Evolutionary conservation across 2,329 filamentous ascomycete species (phyloP).

Genomic region (Aspergillus texensis): DNA sequence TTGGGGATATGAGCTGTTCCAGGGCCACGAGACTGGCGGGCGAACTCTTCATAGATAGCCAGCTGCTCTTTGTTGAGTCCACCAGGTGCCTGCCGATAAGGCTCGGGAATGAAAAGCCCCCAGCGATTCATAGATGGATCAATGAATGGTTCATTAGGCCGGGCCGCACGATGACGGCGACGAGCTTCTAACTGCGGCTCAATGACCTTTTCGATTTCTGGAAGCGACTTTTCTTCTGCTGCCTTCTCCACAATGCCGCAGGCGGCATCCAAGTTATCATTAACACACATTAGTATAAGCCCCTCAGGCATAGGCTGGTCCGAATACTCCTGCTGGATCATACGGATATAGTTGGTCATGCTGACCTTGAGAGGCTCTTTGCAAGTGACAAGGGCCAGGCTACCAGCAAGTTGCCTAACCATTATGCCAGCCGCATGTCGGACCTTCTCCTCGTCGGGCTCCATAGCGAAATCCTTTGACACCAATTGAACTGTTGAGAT

Average conservation of each 20-base stretch:
- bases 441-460: constrained; percentile 84
- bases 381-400: constrained; percentile 93
- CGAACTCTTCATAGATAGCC: constrained; percentile 96
- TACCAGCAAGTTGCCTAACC: constrained; percentile 92
- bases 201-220: constrained; percentile 94
- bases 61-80: constrained; percentile 91
- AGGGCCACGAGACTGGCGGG: constrained; percentile 74
- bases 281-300: constrained; percentile 97
- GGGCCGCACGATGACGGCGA: constrained; percentile 71
- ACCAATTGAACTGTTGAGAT: constrained; percentile 96
- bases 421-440: constrained; percentile 87
- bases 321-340: constrained; percentile 68
- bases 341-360: constrained; percentile 96
- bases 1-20: constrained; percentile 57
- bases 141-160: constrained; percentile 82
- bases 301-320: constrained; percentile 84
- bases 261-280: constrained; percentile 92
- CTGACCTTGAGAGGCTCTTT: constrained; percentile 96
- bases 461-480: constrained; percentile 93
- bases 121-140: constrained; percentile 82
- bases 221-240: constrained; percentile 87
- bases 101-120: constrained; percentile 91
- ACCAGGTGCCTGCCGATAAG: constrained; percentile 80
- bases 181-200: constrained; percentile 77
- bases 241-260: constrained; percentile 94